Conservation (phyloP, 495 filamentous ascomycete species). For the Aspergillus panamensis region DNA sequence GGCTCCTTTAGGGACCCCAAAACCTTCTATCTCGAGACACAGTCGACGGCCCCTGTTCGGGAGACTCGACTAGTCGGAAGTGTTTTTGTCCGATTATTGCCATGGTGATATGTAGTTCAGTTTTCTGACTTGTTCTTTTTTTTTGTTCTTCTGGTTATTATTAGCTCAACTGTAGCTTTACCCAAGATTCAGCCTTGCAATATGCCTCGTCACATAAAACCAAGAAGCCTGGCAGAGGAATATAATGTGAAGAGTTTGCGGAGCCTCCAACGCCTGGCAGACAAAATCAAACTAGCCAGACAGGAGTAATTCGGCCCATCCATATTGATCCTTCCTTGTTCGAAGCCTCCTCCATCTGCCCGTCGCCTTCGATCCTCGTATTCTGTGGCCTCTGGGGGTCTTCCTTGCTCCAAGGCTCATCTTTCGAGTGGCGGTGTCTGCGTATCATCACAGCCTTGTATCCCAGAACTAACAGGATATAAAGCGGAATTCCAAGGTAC, state of each 20-base stretch:
- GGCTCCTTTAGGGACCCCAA: too few species aligned
- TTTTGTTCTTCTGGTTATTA: background rate
- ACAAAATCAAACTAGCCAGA: slow-evolving; percentile 11
- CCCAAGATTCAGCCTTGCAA: background rate
- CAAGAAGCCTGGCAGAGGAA: background rate
- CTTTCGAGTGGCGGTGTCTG: slow-evolving; percentile 18
- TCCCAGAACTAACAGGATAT: slow-evolving; percentile 62
- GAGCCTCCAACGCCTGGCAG: background rate
- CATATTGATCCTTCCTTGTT: background rate
- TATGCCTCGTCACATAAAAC: background rate
- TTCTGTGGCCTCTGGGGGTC: background rate
- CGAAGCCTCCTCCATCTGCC: background rate
- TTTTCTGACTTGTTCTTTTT: background rate
- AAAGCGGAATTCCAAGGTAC: slow-evolving; percentile 76
- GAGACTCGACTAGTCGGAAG: background rate
- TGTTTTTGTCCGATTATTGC: background rate
- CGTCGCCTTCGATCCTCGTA: slow-evolving; percentile 1
- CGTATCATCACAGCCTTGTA: slow-evolving; percentile 57
- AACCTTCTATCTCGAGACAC: too few species aligned
- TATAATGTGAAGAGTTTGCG: background rate
- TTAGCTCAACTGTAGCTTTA: background rate
- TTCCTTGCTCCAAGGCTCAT: background rate
- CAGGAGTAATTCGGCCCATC: slow-evolving; percentile 3
- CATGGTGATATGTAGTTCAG: background rate
- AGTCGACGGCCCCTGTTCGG: too few species aligned